Base-by-base conservation (phyloP, 345 rosid species). In the Cardamine resedifolia region DNA sequence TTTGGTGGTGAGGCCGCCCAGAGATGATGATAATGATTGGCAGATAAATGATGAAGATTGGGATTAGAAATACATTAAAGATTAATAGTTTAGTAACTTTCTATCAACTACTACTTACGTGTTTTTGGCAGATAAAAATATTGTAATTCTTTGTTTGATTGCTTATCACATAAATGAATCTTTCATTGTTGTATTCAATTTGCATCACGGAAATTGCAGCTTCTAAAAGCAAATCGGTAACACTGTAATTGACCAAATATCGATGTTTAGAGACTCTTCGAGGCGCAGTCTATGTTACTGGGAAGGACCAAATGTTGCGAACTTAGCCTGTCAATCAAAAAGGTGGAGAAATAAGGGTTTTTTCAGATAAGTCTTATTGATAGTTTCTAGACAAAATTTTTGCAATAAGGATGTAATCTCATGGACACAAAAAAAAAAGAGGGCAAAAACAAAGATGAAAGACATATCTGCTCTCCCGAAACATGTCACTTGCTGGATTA, bases 1-100 rank as follows among this genome's bases (percentile, higher is more conserved):
- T 79, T 90, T 95, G 62, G 92, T 89, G 15, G 83, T 95, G 73
- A 90, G 97, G 39, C 97, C 97, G 0, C 91, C 78, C 24, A 82
- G 88, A 19, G 93, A 87, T 39, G 76, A 62, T 10, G 88, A 91
- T 59, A 86, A 88, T 78, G 79, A 75, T 10, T 76, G 52, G 70
- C 91, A 83, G 43, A 62, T 89, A 65, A 70, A 77, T 14, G 97
- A 95, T 65, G 95, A 87, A 48, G 97, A 91, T 56, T 94, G 97
- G 97, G 96, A 94, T 38, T 94, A 75, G 82, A 77, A 77, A 6
- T 64, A 50, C 33, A 19, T 31, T 58, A 65, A 65, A 44, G 45
- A 66, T 21, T 41, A 33, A 34, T 41, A 41, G 26, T 39, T 39
- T 65, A 31, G 77, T 73, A 64, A 77, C 19, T 36, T 55, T 45